A percentile compares a stretch with the other conserved stretches of the same genome.
These are phyloP conservation scores for Pleurotus djamor DNA, from an alignment of 768 basidiomycete species.

Conservation along the genomic window DNA sequence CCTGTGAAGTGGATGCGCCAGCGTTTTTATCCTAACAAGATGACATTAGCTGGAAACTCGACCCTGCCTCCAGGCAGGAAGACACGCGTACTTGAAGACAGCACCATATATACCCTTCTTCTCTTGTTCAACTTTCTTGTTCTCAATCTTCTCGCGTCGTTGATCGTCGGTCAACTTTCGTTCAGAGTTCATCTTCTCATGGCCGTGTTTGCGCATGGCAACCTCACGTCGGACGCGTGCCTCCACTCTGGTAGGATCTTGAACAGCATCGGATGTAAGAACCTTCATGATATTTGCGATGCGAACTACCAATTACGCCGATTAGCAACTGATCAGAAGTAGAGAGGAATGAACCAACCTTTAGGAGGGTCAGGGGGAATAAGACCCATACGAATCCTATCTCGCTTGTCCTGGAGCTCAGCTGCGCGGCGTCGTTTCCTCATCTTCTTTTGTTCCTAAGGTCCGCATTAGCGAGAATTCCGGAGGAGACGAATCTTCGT, in stretches of 20 bases:
- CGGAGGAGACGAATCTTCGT: background rate
- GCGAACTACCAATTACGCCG: slow-evolving; percentile 55
- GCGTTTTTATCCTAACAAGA: slow-evolving; percentile 67
- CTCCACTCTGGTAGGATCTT: slow-evolving; percentile 97
- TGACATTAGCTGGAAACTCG: background rate
- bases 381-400: slow-evolving; percentile 94
- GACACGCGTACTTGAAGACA: slow-evolving; percentile 79
- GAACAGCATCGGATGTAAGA: slow-evolving; percentile 91
- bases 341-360: slow-evolving; percentile 42
- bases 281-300: slow-evolving; percentile 98
- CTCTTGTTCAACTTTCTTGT: slow-evolving; percentile 85
- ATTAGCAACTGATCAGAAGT: background rate
- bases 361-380: slow-evolving; percentile 95
- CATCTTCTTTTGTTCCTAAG: slow-evolving; percentile 94
- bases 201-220: slow-evolving; percentile 80
- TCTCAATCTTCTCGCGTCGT: slow-evolving; percentile 81
- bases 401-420: slow-evolving; percentile 91
- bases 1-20: slow-evolving; percentile 90
- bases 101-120: slow-evolving; percentile 80
- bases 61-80: background rate
- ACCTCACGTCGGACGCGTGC: slow-evolving; percentile 94
- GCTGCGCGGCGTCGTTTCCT: slow-evolving; percentile 84
- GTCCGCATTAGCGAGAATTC: slow-evolving; percentile 13
- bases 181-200: slow-evolving; percentile 93
- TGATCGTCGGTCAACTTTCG: slow-evolving; percentile 93